phyloP scores from a whole-genome alignment of 2,329 filamentous ascomycete species.

The Dendryphion nanum region DNA sequence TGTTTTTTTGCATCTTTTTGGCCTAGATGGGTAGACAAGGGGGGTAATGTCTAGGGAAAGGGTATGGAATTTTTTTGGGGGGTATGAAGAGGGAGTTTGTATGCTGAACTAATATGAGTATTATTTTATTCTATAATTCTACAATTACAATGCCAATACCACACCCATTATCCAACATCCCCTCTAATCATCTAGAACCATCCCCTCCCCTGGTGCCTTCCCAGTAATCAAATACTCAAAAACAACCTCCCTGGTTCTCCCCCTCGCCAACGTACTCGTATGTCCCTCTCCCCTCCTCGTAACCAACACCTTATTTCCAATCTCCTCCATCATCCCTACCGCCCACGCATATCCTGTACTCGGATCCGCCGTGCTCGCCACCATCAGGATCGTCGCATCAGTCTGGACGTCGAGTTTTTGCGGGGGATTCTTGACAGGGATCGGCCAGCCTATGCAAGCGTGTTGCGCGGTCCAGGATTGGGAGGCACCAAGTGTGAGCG shows the following conservation, averaged over 20 bases:
- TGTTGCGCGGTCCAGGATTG: constrained; percentile 38
- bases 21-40: no score
- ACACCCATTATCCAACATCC: no score
- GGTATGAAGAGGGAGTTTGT: no score
- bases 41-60: no score
- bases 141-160: no score
- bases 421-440: constrained; percentile 36
- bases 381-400: constrained; percentile 36
- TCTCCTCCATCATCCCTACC: constrained; percentile 21
- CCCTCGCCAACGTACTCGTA: constrained; percentile 35
- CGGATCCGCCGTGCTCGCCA: constrained; percentile 43
- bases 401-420: constrained; percentile 21
- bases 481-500: constrained; percentile 35
- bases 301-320: constrained; percentile 37
- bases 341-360: constrained; percentile 42
- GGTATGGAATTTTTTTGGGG: no score
- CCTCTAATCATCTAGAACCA: constrained; percentile 2
- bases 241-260: constrained; percentile 31
- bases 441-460: constrained; percentile 44
- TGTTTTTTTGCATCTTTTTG: constrained; percentile 2
- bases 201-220: constrained; percentile 22
- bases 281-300: constrained; percentile 43
- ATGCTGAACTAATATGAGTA: no score
- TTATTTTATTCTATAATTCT: no score
- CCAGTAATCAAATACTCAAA: constrained; percentile 36